Evolutionary conservation across 306 rosid genomes (phyloP).

Genomic region (Carpinus fangiana): DNA sequence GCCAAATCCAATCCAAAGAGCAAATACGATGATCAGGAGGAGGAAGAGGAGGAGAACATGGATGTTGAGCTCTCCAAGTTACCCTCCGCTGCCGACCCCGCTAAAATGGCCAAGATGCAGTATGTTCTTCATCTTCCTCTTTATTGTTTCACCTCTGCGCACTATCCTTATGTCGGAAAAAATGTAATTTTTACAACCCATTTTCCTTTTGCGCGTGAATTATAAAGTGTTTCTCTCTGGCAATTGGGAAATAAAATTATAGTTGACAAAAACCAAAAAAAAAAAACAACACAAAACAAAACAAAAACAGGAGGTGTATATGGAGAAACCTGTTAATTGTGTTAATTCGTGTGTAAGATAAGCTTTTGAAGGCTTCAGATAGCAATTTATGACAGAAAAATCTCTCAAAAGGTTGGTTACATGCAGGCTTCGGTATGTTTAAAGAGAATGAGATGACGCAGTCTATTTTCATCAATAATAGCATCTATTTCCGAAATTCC

Average conservation of each 20-base stretch:
- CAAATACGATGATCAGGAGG: slow-evolving; percentile 67
- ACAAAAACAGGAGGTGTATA: background rate
- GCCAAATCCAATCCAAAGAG: slow-evolving; percentile 22
- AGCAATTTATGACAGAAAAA: background rate
- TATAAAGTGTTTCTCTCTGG: background rate
- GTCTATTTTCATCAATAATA: background rate
- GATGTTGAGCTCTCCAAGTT: slow-evolving; percentile 87
- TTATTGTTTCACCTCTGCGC: background rate
- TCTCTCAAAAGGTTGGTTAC: background rate
- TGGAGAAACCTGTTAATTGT: background rate
- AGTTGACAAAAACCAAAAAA: background rate
- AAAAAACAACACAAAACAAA: no score
- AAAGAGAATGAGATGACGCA: background rate
- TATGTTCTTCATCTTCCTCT: slow-evolving; percentile 13
- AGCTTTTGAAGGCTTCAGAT: background rate
- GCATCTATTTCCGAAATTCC: background rate
- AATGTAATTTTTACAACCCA: background rate
- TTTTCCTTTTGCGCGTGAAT: background rate
- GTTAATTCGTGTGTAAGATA: background rate
- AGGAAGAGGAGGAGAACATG: slow-evolving; percentile 88
- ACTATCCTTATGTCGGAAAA: background rate
- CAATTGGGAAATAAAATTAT: background rate
- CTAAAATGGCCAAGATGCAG: slow-evolving; percentile 93
- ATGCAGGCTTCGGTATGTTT: background rate
- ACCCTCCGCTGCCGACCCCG: slow-evolving; percentile 72